A percentile compares a stretch with the other conserved stretches of the same genome.
Evolutionary conservation across 163 green algal species (phyloP).

Genomic region (Prototheca stagnorum): DNA sequence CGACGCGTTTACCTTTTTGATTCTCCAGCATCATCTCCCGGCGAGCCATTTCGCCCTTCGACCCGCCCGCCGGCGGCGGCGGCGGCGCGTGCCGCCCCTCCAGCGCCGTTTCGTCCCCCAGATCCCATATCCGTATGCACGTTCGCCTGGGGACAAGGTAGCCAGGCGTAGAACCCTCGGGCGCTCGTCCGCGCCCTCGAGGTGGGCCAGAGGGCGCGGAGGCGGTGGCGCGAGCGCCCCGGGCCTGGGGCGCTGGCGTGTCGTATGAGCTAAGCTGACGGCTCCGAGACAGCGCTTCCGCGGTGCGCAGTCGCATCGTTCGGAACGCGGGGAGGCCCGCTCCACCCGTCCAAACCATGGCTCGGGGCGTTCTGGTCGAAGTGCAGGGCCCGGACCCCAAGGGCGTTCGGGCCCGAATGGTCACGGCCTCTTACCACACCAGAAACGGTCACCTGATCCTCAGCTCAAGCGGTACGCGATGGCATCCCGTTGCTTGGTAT

Average conservation of each 20-base stretch:
- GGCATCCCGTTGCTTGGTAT: background rate
- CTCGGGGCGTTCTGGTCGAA: background rate
- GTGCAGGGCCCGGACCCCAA: slow-evolving; percentile 1
- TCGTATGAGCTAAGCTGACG: background rate
- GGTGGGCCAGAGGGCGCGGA: background rate
- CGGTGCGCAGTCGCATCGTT: background rate
- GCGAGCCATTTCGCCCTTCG: too few species aligned
- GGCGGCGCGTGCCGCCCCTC: too few species aligned
- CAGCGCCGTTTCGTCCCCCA: too few species aligned
- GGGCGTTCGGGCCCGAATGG: background rate
- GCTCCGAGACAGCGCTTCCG: background rate
- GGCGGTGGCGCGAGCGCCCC: too few species aligned
- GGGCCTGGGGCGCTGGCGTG: background rate
- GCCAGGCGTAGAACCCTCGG: too few species aligned
- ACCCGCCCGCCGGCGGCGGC: too few species aligned
- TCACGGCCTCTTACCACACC: background rate
- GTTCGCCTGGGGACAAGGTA: too few species aligned
- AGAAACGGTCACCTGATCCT: background rate
- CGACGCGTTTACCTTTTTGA: too few species aligned
- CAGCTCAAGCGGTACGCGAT: background rate
- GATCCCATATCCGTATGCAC: too few species aligned
- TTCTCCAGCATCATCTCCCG: too few species aligned
- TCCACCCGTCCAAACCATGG: background rate
- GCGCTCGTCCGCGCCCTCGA: background rate
- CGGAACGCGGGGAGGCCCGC: background rate